Evolutionary conservation across 768 basidiomycete species (phyloP).

Genomic region (Chalciporus piperatus): DNA sequence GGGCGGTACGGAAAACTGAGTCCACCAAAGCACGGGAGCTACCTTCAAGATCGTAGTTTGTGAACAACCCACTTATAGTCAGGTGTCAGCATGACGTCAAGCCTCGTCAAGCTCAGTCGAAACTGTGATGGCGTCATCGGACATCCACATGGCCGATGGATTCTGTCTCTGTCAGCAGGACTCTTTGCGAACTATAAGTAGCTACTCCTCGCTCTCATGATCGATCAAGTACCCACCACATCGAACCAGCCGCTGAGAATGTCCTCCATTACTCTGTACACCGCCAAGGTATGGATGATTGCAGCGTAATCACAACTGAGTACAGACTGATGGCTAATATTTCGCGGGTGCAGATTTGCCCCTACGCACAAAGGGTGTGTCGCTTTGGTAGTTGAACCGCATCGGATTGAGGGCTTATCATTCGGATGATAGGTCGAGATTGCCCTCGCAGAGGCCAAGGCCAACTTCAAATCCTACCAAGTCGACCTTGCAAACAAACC

Average conservation of each 20-base stretch:
- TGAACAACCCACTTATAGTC: no score
- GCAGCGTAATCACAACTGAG: neutral
- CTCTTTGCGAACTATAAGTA: conserved; percentile 1
- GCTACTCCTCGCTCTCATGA: neutral
- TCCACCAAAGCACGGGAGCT: no score
- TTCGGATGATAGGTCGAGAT: conserved; percentile 45
- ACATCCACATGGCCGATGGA: no score
- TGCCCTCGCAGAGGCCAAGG: conserved; percentile 56
- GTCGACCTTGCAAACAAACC: conserved; percentile 67
- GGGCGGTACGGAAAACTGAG: no score
- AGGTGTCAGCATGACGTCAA: no score
- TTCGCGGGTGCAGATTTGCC: conserved; percentile 45
- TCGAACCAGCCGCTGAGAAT: neutral
- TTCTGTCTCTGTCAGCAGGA: no score
- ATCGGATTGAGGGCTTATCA: neutral
- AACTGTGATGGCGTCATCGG: neutral
- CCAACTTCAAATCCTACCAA: conserved; percentile 48
- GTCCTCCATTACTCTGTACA: conserved; percentile 42
- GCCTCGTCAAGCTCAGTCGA: no score
- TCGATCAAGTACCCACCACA: neutral
- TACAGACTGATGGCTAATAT: no score
- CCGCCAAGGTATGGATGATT: conserved; percentile 40
- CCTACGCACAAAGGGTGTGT: conserved; percentile 55
- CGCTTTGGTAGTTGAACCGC: neutral
- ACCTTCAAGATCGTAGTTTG: no score